phyloP scores from a whole-genome alignment of 2,329 filamentous ascomycete species.

The Penicillium crustosum region DNA sequence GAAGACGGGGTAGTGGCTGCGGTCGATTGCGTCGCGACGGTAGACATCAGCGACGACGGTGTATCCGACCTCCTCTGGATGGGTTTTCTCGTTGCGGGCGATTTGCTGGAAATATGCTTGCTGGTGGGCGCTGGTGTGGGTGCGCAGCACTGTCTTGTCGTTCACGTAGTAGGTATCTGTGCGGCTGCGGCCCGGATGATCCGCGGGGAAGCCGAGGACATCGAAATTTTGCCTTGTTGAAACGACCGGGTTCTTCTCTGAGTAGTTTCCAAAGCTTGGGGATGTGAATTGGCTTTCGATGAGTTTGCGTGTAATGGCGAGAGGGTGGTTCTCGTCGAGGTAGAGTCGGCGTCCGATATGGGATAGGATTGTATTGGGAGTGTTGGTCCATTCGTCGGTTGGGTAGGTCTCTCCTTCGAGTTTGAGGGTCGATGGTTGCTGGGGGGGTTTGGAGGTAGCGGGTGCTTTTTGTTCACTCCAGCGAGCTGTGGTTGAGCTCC shows the following conservation, averaged over 20 bases:
- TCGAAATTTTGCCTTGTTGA: constrained; percentile 89
- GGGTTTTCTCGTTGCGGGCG: constrained; percentile 41
- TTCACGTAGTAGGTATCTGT: constrained; percentile 98
- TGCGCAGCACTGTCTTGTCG: constrained; percentile 76
- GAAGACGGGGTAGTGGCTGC: constrained; percentile 93
- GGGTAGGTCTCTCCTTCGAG: constrained; percentile 65
- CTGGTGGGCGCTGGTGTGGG: constrained; percentile 95
- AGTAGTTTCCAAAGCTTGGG: constrained; percentile 73
- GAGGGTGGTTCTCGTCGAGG: constrained; percentile 83
- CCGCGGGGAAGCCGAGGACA: constrained; percentile 83
- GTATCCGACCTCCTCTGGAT: constrained; percentile 63
- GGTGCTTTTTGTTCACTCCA: constrained; percentile 16
- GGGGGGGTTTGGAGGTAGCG: constrained; percentile 4
- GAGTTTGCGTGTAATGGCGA: constrained; percentile 85
- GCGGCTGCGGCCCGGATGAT: constrained; percentile 82
- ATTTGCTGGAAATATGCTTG: constrained; percentile 73
- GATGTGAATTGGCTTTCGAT: constrained; percentile 84
- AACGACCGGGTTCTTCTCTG: constrained; percentile 78
- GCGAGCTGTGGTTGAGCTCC: constrained; percentile 37
- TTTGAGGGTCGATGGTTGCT: constrained; percentile 38
- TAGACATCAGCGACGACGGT: constrained; percentile 95
- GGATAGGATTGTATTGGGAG: constrained; percentile 70
- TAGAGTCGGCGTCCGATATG: constrained; percentile 79
- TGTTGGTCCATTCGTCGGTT: constrained; percentile 82
- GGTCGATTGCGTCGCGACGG: constrained; percentile 88